These are phyloP conservation scores for Paecilomyces niveus DNA, from an alignment of 2,329 filamentous ascomycete genomes.

Conservation along the genomic window DNA sequence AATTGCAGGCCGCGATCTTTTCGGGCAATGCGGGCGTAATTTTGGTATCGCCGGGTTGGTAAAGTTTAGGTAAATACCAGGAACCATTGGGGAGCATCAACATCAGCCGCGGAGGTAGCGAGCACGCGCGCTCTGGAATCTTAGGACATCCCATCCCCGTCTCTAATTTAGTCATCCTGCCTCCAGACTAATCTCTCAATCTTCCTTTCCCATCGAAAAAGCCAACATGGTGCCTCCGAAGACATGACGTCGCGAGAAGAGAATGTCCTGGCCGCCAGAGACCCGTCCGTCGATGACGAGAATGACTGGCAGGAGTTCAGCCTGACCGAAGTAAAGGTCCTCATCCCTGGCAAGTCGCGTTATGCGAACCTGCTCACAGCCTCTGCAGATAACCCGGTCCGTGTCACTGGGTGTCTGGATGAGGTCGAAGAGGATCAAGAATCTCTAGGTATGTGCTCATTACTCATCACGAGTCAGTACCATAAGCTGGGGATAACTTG, in stretches of 20 bases:
- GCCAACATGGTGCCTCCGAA: conserved; percentile 27
- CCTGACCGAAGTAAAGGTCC: conserved; percentile 48
- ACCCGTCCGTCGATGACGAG: conserved; percentile 39
- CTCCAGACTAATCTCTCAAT: conserved; percentile 2
- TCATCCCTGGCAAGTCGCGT: conserved; percentile 41
- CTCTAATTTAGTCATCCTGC: not conserved
- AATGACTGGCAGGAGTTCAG: conserved; percentile 56
- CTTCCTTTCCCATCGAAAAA: not conserved
- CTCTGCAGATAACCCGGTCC: conserved; percentile 47
- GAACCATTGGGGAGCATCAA: not conserved
- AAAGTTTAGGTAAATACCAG: not conserved
- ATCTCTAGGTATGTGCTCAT: conserved; percentile 29
- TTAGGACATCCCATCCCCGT: not conserved
- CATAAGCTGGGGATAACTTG: not conserved
- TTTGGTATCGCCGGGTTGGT: not conserved
- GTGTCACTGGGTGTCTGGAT: conserved; percentile 47
- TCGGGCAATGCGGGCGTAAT: not conserved
- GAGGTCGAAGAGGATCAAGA: conserved; percentile 38
- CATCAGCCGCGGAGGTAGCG: not conserved
- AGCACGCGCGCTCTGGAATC: not conserved
- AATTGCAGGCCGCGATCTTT: not conserved
- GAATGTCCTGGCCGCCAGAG: conserved; percentile 37
- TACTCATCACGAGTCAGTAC: not conserved
- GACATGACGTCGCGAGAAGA: conserved; percentile 40
- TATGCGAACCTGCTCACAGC: conserved; percentile 51